Percentiles rank a stretch among this genome's conserved stretches.
These are phyloP conservation scores for Escallonia rubra DNA, from an alignment of 129 eudicot genomes.

Conservation along the genomic window DNA sequence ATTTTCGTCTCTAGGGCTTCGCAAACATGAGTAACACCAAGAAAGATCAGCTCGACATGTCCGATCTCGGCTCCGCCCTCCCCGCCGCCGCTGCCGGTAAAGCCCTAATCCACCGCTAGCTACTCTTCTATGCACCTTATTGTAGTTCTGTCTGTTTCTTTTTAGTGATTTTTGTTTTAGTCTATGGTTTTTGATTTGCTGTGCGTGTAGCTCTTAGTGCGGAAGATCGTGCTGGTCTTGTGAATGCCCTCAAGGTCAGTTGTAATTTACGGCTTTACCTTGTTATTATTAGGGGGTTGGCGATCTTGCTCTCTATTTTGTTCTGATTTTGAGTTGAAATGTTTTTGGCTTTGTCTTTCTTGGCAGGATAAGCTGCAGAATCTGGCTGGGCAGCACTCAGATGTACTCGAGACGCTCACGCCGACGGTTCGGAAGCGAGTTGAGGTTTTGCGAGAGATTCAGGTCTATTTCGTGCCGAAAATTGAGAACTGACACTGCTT, in stretches of 20 bases:
- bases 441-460: slow-evolving; percentile 55
- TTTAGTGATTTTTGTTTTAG: neutral
- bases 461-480: slow-evolving; percentile 30
- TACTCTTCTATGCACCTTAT: neutral
- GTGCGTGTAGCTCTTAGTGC: slow-evolving; percentile 56
- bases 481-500: too few species aligned
- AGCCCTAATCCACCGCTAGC: neutral
- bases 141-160: neutral
- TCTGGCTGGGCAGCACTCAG: slow-evolving; percentile 60
- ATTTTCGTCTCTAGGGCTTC: neutral
- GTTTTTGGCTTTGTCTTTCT: slow-evolving; percentile 2
- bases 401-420: slow-evolving; percentile 58
- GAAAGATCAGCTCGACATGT: slow-evolving; percentile 50
- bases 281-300: neutral
- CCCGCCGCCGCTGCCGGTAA: slow-evolving; percentile 86
- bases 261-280: neutral
- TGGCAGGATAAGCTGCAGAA: slow-evolving; percentile 64
- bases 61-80: slow-evolving; percentile 62
- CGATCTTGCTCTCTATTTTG: neutral
- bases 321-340: neutral
- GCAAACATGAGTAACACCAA: slow-evolving; percentile 41
- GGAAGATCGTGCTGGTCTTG: slow-evolving; percentile 84
- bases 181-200: neutral
- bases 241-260: slow-evolving; percentile 74
- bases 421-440: slow-evolving; percentile 74